phyloP scores from a whole-genome alignment of 805 yeast species.

The Saccharomycopsis oosterbeekiorum region DNA sequence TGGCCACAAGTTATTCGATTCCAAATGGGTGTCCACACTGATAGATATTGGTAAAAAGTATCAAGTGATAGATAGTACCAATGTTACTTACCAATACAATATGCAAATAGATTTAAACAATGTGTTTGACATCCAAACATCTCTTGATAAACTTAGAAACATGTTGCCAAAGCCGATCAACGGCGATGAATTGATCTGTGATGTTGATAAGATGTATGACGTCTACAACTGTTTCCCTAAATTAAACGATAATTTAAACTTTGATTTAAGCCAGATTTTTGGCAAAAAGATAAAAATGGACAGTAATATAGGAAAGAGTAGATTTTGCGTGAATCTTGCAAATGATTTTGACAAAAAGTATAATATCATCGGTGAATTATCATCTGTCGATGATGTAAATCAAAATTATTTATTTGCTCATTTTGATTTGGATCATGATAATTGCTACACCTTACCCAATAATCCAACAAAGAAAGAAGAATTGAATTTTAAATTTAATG shows the following conservation, averaged over 20 bases:
- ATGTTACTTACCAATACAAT: conserved; percentile 39
- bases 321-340: conserved; percentile 35
- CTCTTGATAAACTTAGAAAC: conserved; percentile 48
- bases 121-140: conserved; percentile 61
- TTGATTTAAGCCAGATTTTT: conserved; percentile 54
- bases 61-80: conserved; percentile 27
- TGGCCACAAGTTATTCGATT: conserved; percentile 84
- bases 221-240: conserved; percentile 73
- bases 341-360: conserved; percentile 5
- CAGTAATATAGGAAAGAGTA: conserved; percentile 30
- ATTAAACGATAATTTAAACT: conserved; percentile 37
- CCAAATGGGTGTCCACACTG: conserved; percentile 91
- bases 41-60: conserved; percentile 47
- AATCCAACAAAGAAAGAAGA: conserved; percentile 14
- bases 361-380: conserved; percentile 10
- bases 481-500: conserved; percentile 8
- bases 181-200: conserved; percentile 67
- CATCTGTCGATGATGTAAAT: conserved; percentile 4
- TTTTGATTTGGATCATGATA: conserved; percentile 13
- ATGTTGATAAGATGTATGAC: conserved; percentile 43
- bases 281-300: conserved; percentile 54
- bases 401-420: conserved; percentile 13
- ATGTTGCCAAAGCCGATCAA: conserved; percentile 77
- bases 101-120: conserved; percentile 62
- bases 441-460: conserved; percentile 11